phyloP scores from a whole-genome alignment of 164 flowering plant genomes.

The Protea cynaroides region DNA sequence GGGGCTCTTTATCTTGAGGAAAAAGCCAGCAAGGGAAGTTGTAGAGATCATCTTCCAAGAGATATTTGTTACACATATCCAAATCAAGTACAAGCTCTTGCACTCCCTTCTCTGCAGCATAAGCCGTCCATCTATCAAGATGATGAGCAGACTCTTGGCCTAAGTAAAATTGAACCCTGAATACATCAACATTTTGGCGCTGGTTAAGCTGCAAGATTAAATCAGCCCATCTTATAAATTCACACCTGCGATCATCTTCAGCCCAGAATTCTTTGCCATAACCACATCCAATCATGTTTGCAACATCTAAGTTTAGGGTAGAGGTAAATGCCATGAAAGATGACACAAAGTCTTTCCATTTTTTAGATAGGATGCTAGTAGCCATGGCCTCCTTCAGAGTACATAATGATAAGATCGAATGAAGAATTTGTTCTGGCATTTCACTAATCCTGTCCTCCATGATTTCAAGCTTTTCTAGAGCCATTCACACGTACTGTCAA shows the following conservation, averaged over 20 bases:
- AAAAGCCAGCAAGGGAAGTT: neutral
- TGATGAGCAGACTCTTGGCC: neutral
- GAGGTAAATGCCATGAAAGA: neutral
- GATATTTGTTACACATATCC: neutral
- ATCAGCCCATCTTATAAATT: neutral
- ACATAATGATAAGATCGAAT: conserved; percentile 1
- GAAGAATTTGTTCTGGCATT: conserved; percentile 4
- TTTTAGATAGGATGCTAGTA: conserved; percentile 1
- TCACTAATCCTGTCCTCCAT: conserved; percentile 3
- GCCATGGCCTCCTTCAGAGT: conserved; percentile 3
- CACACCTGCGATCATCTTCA: neutral
- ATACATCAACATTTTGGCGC: neutral
- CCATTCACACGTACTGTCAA: neutral
- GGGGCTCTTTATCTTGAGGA: neutral
- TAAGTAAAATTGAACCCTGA: neutral
- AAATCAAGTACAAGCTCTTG: neutral
- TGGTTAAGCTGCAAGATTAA: neutral
- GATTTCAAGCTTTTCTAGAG: neutral
- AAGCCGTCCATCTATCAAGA: neutral
- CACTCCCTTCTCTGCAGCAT: neutral
- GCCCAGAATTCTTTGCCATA: neutral
- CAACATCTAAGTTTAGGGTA: conserved; percentile 2
- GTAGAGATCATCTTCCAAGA: neutral
- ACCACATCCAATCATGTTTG: neutral
- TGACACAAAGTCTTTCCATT: neutral